Base-by-base conservation (phyloP, 208 protist species). In the Acanthamoeba triangularis region DNA sequence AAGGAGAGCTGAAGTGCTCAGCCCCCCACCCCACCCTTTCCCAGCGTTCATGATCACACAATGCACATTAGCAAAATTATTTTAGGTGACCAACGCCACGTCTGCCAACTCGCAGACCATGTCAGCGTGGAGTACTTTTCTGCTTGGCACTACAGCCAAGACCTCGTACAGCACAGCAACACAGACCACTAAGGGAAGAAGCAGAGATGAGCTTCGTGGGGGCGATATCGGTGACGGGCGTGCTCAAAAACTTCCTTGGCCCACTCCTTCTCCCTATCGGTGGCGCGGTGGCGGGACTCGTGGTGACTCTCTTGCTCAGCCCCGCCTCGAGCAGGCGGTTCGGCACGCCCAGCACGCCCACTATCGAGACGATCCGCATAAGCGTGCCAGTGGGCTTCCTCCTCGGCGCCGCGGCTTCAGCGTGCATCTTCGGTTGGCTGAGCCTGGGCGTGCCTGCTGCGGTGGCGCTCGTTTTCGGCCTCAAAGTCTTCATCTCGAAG, bases 1-100 rank as follows among this genome's bases (percentile, higher is more conserved):
- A 41, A 78, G 76, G 33, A 84, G 76, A 5, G 76, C 76, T 85
- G 76, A 85, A 85, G 76, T 37, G 76, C 76, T 85, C 76, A 85
- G 41, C 76, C 76, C 76, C 76, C 47, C 41, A 52, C 76, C 76
- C 35, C 20, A 28, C n/a, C 65, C n/a, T n/a, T n/a, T n/a, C n/a
- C n/a, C n/a, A n/a, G n/a, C n/a, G n/a, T n/a, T n/a, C n/a, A n/a
- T n/a, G n/a, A n/a, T n/a, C n/a, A n/a, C n/a, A n/a, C n/a, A n/a
- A n/a, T n/a, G n/a, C n/a, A n/a, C n/a, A n/a, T n/a, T n/a, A n/a
- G n/a, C n/a, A n/a, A n/a, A n/a, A n/a, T n/a, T n/a, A n/a, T n/a
- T n/a, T n/a, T n/a, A n/a, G n/a, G n/a, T n/a, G n/a, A n/a, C n/a
- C n/a, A n/a, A n/a, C n/a, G n/a, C 37, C 37, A 41, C 37, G 37